Percentiles rank a stretch among this genome's conserved stretches.
phyloP scores from a whole-genome alignment of 108 stramenopile genomes.

The Nannochloropsis salina region DNA sequence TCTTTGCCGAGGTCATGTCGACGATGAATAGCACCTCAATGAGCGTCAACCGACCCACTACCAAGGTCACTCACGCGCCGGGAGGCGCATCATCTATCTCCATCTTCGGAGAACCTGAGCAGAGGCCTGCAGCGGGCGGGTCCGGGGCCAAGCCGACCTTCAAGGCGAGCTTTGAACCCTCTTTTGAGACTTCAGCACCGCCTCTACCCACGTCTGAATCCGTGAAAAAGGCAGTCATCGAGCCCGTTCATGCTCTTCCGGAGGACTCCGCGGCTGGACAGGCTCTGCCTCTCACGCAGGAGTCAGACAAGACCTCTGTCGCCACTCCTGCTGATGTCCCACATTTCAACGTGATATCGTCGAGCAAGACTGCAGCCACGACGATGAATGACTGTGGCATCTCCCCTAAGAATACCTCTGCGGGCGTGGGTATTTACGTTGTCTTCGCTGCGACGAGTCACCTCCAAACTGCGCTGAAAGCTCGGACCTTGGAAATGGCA shows the following conservation, averaged over 20 bases:
- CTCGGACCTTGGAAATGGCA: background rate
- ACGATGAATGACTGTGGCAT: background rate
- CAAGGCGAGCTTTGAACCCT: slow-evolving; percentile 9
- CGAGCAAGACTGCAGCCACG: background rate
- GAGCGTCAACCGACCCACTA: background rate
- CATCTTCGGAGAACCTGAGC: background rate
- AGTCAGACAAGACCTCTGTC: background rate
- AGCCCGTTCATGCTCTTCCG: background rate
- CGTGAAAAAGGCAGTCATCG: background rate
- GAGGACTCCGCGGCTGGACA: background rate
- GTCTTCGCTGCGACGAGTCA: background rate
- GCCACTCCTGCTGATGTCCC: background rate
- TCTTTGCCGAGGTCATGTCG: background rate
- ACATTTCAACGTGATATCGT: background rate
- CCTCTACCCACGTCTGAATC: background rate
- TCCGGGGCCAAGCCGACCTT: background rate
- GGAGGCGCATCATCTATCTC: background rate
- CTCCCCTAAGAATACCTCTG: background rate
- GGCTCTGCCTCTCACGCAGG: background rate
- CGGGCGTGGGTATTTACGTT: background rate
- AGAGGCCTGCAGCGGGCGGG: slow-evolving; percentile 15
- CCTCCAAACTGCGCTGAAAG: background rate
- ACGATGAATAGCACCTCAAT: slow-evolving; percentile 5
- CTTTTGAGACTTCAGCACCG: background rate
- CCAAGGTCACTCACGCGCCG: background rate